Conservation (phyloP, 495 filamentous ascomycete genomes). For the Cercophora samala region DNA sequence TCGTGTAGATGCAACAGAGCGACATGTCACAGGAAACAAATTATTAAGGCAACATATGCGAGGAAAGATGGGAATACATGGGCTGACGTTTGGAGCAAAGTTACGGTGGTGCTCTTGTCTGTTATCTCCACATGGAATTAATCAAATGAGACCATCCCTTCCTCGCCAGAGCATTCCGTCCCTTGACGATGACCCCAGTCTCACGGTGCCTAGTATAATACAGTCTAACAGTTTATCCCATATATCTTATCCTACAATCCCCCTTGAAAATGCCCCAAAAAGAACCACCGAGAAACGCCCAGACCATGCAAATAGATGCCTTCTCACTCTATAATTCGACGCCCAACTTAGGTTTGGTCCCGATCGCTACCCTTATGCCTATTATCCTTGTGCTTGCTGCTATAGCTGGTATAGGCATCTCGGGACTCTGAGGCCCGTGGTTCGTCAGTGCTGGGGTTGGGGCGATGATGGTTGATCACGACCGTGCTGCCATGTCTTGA, state of each 20-base stretch:
- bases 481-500: conserved; percentile 1
- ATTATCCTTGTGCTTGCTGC: not conserved
- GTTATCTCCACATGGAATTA: no score
- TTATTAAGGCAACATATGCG: no score
- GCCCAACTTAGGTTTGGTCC: not conserved
- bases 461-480: conserved; percentile 22
- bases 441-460: conserved; percentile 20
- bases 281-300: not conserved
- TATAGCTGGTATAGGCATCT: not conserved
- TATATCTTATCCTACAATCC: not conserved
- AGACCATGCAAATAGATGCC: not conserved
- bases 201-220: not conserved
- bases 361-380: not conserved
- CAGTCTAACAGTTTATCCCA: not conserved
- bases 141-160: not conserved
- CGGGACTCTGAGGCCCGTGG: conserved; percentile 20
- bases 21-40: no score
- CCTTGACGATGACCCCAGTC: not conserved
- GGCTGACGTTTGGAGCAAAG: no score
- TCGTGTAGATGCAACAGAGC: no score
- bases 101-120: no score
- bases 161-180: not conserved
- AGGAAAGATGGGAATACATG: no score
- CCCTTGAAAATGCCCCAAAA: not conserved
- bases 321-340: not conserved